A percentile compares a stretch with the other conserved stretches of the same genome.
phyloP scores from a whole-genome alignment of 2,329 filamentous ascomycete species.

The Colletotrichum trifolii region DNA sequence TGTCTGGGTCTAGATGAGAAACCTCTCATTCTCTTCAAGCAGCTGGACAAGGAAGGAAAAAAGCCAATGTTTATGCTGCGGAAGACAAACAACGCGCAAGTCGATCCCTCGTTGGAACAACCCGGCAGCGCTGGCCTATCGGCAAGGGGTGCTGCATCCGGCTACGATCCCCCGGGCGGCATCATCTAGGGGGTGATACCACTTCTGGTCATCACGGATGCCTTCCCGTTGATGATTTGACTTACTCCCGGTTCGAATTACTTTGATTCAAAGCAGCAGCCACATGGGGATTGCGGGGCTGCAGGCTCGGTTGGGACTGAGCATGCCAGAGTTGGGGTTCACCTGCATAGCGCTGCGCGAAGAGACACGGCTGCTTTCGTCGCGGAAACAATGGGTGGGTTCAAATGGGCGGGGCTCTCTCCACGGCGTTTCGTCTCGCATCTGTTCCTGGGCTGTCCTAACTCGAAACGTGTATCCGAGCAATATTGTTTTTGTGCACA shows the following conservation, averaged over 20 bases:
- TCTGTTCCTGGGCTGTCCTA: constrained; percentile 30
- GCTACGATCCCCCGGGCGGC: constrained; percentile 69
- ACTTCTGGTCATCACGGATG: constrained; percentile 31
- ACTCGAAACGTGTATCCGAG: constrained; percentile 33
- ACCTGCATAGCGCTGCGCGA: constrained; percentile 37
- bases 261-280: constrained; percentile 20
- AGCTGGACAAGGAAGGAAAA: constrained; percentile 94
- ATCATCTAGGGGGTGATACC: constrained; percentile 59
- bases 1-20: constrained; percentile 93
- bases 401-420: constrained; percentile 27
- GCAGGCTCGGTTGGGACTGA: constrained; percentile 28
- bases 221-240: constrained; percentile 28
- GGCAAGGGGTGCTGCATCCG: constrained; percentile 55
- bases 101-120: constrained; percentile 55
- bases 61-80: constrained; percentile 99
- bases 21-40: constrained; percentile 95
- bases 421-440: constrained; percentile 34
- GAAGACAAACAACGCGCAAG: constrained; percentile 67
- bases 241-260: constrained; percentile 18
- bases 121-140: constrained; percentile 65
- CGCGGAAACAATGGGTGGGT: constrained; percentile 28
- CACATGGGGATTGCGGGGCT: constrained; percentile 16
- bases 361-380: constrained; percentile 31
- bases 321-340: constrained; percentile 34
- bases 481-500: constrained; percentile 22